Evolutionary conservation across 1,284 basidiomycete genomes (phyloP), one percentile per base, ranked within the genome.

Genomic region (Farysia itapuensis): DNA sequence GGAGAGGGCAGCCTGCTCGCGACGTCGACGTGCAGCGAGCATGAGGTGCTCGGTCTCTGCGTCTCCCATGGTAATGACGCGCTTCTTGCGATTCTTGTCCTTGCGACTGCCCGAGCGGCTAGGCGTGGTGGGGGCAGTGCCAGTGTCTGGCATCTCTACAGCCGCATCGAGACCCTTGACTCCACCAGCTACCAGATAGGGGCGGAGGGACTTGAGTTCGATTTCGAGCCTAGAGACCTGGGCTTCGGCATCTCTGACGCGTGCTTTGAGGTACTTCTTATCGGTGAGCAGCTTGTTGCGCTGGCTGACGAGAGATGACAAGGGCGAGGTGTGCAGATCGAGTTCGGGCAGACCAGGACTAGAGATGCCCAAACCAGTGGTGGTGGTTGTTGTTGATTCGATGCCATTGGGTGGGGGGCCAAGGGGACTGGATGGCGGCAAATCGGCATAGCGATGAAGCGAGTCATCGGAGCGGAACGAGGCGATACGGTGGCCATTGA

Each of bases 41-140:
- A 79, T 64, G 13, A 79, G 67, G 30, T 78, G 77, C 44, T 79
- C 79, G 9, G 78, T 67, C 46, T 78, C 77, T 33, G 79, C 79
- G 54, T 79, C 79, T 23, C 78, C 79, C 74, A 79, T 77, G 15
- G 61, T 59, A 22, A 64, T 58, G 15, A 52, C 57, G 23, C 67
- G 57, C 38, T 59, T 64, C 36, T 52, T 51, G 20, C 52, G 35
- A 19, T 41, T 56, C 47, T 61, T 64, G 25, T 59, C 57, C 33
- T 35, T 52, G 23, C 53, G 49, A 29, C 54, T 50, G 38, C 49
- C 53, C 3, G 60, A 64, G n/a, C 60, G 60, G 28, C 43, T 58
- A 1, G 61, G 61, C 11, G 61, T 64, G 48, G 50, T 53, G 13
- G 60, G 54, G 13, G 49, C 49, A 3, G 46, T 54, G 37, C 43